Evolutionary conservation across 306 rosid species (phyloP), one percentile per base, ranked within the genome.

Genomic region (Vicia sativa): DNA sequence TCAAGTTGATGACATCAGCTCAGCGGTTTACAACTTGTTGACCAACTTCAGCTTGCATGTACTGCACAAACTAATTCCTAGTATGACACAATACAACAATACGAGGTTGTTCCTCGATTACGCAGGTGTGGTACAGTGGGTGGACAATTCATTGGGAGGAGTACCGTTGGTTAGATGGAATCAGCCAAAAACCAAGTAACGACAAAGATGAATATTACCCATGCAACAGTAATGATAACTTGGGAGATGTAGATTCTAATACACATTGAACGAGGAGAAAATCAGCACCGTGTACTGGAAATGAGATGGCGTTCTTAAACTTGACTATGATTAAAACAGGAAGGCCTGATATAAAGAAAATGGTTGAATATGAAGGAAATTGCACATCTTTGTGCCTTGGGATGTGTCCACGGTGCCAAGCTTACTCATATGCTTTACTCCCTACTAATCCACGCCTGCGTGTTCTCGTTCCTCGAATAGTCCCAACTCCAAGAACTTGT

Each of bases 381-480:
- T 85, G 87, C 81, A 11, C 0, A 54, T 15, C 7, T 0, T 0
- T 0, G 11, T 86, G 91, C 79, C 7, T 34, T 8, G 1, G 0
- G 0, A 6, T 0, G 0, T 76, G 76, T 25, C 23, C 68, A 50
- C 0, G 0, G 3, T 83, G 88, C 69, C 46, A 15, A 14, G 86
- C 84, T 26, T 86, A 71, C 45, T 78, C 85, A 7, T 80, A 73
- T 9, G 7, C 28, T 80, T 5, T 4, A n/a, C 11, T 6, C 5
- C 58, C 1, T 52, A 9, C 58, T 21, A 11, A 48, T 48, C n/a
- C n/a, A n/a, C n/a, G 16, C 1, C 54, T 19, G 26, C 39, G 1
- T 10, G 3, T 1, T 12, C n/a, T n/a, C n/a, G n/a, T n/a, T n/a
- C n/a, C n/a, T n/a, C n/a, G n/a, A n/a, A n/a, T n/a, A n/a, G n/a